Evolutionary conservation across 2,329 filamentous ascomycete species (phyloP).

Genomic region (Magnaporthales sp.): DNA sequence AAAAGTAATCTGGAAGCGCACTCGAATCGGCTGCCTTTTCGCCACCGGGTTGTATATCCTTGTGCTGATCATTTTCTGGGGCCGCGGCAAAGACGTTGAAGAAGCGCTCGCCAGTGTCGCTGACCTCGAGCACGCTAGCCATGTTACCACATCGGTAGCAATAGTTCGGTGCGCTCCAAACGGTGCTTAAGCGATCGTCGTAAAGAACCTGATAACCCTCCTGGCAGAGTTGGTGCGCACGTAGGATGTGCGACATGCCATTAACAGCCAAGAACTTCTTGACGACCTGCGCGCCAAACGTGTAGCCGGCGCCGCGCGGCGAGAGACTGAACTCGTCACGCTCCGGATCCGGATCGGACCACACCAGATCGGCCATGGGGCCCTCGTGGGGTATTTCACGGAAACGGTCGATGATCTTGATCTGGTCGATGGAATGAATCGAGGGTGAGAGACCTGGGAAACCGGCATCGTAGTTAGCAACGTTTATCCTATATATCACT

Average conservation of each 20-base stretch:
- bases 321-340: slow-evolving; percentile 94
- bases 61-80: slow-evolving; percentile 87
- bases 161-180: slow-evolving; percentile 97
- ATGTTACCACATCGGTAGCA: slow-evolving; percentile 95
- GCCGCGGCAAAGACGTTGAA: slow-evolving; percentile 98
- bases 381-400: slow-evolving; percentile 97
- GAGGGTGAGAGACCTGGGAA: slow-evolving; percentile 65
- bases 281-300: slow-evolving; percentile 94
- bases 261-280: slow-evolving; percentile 98
- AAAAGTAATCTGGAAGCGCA: slow-evolving; percentile 62
- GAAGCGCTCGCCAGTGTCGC: slow-evolving; percentile 82
- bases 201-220: slow-evolving; percentile 97
- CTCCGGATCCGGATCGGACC: slow-evolving; percentile 97
- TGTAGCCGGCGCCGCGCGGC: slow-evolving; percentile 90
- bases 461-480: background rate
- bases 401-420: slow-evolving; percentile 99
- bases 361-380: slow-evolving; percentile 98
- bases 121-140: slow-evolving; percentile 93
- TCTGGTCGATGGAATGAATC: slow-evolving; percentile 98
- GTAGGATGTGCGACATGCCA: slow-evolving; percentile 92
- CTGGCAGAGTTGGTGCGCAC: slow-evolving; percentile 97
- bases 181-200: slow-evolving; percentile 87
- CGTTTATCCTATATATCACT: background rate
- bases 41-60: slow-evolving; percentile 67
- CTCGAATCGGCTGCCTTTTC: slow-evolving; percentile 61